Conservation (phyloP, 2,329 filamentous ascomycete genomes). For the Acephala macrosclerotiorum region DNA sequence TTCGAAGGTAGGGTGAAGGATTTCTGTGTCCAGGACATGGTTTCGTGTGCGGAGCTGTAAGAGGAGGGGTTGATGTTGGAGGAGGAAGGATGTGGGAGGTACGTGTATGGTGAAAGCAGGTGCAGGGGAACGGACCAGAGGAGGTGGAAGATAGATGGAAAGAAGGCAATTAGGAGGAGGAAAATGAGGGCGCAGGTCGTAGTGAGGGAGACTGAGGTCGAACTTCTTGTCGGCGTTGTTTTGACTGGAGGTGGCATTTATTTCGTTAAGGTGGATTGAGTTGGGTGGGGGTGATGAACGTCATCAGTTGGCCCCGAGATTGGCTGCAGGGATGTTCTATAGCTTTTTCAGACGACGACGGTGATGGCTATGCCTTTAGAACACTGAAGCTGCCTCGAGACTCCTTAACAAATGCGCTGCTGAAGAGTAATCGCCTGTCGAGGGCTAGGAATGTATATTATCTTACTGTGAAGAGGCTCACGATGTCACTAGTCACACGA, state of each 20-base stretch:
- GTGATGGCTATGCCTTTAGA: not conserved
- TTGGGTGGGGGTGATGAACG: slow-evolving; percentile 21
- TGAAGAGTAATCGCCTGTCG: not conserved
- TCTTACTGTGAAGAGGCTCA: not conserved
- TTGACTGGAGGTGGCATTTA: slow-evolving; percentile 32
- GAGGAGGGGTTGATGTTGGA: slow-evolving; percentile 27
- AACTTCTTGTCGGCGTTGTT: slow-evolving; percentile 22
- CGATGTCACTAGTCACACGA: not conserved
- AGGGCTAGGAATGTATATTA: not conserved
- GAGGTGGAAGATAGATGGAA: slow-evolving; percentile 60
- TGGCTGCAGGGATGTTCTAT: not conserved
- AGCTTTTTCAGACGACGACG: slow-evolving; percentile 5
- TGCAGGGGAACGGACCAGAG: slow-evolving; percentile 57
- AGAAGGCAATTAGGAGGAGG: slow-evolving; percentile 59
- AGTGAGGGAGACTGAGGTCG: slow-evolving; percentile 37
- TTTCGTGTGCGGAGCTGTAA: slow-evolving; percentile 35
- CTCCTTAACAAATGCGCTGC: not conserved
- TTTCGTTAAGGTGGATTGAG: slow-evolving; percentile 13
- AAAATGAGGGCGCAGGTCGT: slow-evolving; percentile 54
- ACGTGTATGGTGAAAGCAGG: slow-evolving; percentile 44
- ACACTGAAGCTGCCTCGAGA: not conserved
- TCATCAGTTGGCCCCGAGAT: slow-evolving; percentile 8
- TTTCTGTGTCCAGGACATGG: slow-evolving; percentile 84
- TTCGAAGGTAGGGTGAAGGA: slow-evolving; percentile 79
- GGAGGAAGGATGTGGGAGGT: slow-evolving; percentile 40